phyloP scores from a whole-genome alignment of 2,329 filamentous ascomycete species.

The Pseudopyrenochaeta lycopersici region DNA sequence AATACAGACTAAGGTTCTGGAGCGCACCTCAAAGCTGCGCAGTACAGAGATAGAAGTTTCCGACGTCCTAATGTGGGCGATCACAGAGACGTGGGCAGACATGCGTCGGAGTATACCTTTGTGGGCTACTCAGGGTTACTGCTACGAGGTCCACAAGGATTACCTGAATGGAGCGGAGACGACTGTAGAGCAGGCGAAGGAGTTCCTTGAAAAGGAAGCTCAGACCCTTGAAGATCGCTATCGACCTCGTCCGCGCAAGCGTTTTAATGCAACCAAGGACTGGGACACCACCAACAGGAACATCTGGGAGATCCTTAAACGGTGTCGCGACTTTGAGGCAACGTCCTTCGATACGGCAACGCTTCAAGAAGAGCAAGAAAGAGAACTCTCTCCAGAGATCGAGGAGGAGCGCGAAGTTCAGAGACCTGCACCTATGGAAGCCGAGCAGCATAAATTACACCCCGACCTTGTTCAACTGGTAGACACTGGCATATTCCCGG shows the following conservation, averaged over 20 bases:
- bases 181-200: conserved; percentile 40
- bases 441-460: conserved; percentile 57
- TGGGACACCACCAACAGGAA: conserved; percentile 18
- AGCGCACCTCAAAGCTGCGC: conserved; percentile 10
- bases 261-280: conserved; percentile 2
- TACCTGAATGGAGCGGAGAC: conserved; percentile 39
- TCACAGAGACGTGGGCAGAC: conserved; percentile 64
- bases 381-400: conserved; percentile 70
- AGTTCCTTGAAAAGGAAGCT: conserved; percentile 64
- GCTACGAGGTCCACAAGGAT: conserved; percentile 55
- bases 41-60: conserved; percentile 53
- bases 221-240: conserved; percentile 63
- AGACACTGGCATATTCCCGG: conserved; percentile 38
- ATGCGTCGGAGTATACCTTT: conserved; percentile 60
- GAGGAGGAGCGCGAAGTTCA: conserved; percentile 67
- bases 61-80: conserved; percentile 68
- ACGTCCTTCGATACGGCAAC: conserved; percentile 42
- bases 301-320: conserved; percentile 19
- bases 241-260: conserved; percentile 39
- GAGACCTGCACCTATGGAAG: conserved; percentile 51
- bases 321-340: conserved; percentile 30
- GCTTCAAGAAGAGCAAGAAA: conserved; percentile 72
- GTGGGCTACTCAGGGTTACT: conserved; percentile 67
- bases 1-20: conserved; percentile 63
- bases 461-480: conserved; percentile 54